Percentiles rank a stretch among this genome's conserved stretches.
These are phyloP conservation scores for Mycena vulgaris DNA, from an alignment of 768 basidiomycete genomes.

Conservation along the genomic window DNA sequence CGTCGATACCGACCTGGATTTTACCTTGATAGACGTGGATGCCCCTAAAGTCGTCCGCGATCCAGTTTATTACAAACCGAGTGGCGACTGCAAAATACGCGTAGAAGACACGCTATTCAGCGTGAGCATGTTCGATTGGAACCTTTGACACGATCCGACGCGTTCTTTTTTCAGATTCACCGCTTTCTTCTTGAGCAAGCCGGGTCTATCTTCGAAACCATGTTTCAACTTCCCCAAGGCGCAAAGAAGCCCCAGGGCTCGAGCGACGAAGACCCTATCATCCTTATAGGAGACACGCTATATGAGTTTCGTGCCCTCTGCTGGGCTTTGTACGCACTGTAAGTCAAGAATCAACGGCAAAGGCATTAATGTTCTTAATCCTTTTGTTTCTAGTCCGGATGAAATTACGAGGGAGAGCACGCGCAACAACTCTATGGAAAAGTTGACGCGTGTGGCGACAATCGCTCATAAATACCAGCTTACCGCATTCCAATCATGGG, in stretches of 20 bases:
- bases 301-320: too few species aligned
- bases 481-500: too few species aligned
- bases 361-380: too few species aligned
- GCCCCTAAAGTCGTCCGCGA: background rate
- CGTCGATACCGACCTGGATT: background rate
- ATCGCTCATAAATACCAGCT: too few species aligned
- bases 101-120: slow-evolving; percentile 19
- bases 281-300: too few species aligned
- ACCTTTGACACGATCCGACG: background rate
- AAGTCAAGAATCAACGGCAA: background rate
- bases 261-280: too few species aligned
- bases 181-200: slow-evolving; percentile 15
- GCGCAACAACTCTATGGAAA: too few species aligned
- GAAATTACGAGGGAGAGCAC: too few species aligned
- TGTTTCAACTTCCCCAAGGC: slow-evolving; percentile 23
- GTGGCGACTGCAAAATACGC: slow-evolving; percentile 20
- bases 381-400: background rate
- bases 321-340: too few species aligned
- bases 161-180: slow-evolving; percentile 14
- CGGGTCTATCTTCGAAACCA: background rate
- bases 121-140: background rate
- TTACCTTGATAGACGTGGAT: background rate
- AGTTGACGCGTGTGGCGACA: too few species aligned
- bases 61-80: background rate
- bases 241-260: background rate